Base-by-base conservation (phyloP, 140 eudicot genomes). In the Stevia rebaudiana region DNA sequence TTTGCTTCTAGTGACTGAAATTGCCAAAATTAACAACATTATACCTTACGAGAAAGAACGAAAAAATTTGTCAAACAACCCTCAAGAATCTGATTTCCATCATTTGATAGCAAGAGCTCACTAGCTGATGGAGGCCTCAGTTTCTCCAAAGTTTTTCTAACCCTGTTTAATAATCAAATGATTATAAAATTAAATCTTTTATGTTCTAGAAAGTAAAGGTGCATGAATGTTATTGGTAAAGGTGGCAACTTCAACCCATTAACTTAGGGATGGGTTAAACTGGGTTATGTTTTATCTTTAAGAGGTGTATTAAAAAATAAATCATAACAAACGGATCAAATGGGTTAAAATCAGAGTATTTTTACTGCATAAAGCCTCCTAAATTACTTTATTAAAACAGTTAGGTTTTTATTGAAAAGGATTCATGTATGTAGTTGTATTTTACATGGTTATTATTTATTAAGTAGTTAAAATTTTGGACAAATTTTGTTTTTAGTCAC, bases 51-150 rank as follows among this genome's bases (percentile, higher is more conserved):
- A 77, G 85, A 80, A 36, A 91, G 79, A 68, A 83, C 89, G 10
- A 87, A 91, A 70, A 87, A 84, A 59, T 87, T 91, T 21, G 96
- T 84, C 71, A 87, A 51, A 64, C 84, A 78, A 35, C 96, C 98
- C 80, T 91, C 98, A 48, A 91, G 90, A 56, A 91, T 80, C 23
- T 44, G 82, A 75, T 87, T 91, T 56, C 95, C 95, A 22, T 91
- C 84, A 64, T 69, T 79, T 11, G 95, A 84, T 78, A 91, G 73
- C 80, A 91, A 64, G 25, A 91, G 85, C 67, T 91, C 95, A 2
- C 88, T 82, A 67, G 81, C 77, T 25, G 75, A 84, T 60, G 95
- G 94, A 35, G 98, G 91, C 76, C 94, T 84, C 79, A 84, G 71
- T 74, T 74, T 87, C 83, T 91, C 98, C 87, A 91, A 73, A 37